These are phyloP conservation scores for Capronia epimyces DNA, from an alignment of 2,329 filamentous ascomycete species.

Conservation along the genomic window DNA sequence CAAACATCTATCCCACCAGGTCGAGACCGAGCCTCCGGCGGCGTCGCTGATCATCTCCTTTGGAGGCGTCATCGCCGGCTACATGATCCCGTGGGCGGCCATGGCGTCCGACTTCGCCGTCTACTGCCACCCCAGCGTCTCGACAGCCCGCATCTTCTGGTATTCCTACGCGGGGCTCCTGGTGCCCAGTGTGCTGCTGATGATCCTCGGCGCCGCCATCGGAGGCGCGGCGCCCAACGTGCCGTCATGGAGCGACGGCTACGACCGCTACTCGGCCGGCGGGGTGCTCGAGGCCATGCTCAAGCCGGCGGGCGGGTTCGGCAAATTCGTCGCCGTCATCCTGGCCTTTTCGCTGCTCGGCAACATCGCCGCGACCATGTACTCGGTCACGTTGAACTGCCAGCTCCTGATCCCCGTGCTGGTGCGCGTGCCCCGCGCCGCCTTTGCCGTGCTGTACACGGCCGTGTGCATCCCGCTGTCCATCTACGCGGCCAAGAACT, in stretches of 20 bases:
- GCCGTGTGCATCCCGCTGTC: not conserved
- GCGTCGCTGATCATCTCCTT: constrained; percentile 34
- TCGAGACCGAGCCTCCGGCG: constrained; percentile 34
- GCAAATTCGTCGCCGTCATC: constrained; percentile 55
- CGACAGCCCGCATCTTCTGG: not conserved
- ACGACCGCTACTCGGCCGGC: not conserved
- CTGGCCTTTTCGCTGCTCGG: constrained; percentile 59
- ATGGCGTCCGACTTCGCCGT: constrained; percentile 1
- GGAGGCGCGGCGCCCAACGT: constrained; percentile 52
- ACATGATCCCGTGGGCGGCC: constrained; percentile 4
- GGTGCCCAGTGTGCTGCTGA: constrained; percentile 53
- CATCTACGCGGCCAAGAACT: not conserved
- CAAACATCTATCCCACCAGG: constrained; percentile 19
- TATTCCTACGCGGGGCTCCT: constrained; percentile 44
- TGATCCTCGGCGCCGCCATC: constrained; percentile 60
- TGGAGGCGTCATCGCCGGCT: not conserved
- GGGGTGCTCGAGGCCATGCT: constrained; percentile 64
- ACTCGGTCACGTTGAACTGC: constrained; percentile 3
- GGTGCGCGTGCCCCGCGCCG: not conserved
- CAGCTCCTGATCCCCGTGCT: constrained; percentile 1
- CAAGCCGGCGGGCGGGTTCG: constrained; percentile 52
- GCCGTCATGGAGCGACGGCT: constrained; percentile 54
- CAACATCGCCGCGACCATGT: constrained; percentile 48
- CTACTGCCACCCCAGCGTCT: not conserved
- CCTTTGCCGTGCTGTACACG: not conserved